Evolutionary conservation across 2,329 filamentous ascomycete genomes (phyloP), one percentile per base, ranked within the genome.

Genomic region (Penicillium sp.): DNA sequence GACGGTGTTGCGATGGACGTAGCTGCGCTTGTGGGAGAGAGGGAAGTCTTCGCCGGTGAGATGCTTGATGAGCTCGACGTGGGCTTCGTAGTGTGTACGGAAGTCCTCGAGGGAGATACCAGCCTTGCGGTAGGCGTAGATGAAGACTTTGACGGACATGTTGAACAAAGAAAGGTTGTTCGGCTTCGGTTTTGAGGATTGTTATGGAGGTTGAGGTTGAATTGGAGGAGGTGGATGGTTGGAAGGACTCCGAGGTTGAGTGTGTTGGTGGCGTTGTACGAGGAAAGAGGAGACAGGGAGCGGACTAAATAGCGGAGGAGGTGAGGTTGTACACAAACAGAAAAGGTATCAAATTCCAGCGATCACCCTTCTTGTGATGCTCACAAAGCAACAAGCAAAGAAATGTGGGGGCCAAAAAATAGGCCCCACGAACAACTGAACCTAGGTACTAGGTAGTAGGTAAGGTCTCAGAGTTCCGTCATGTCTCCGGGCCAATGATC

Each of bases 41-140:
- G 69, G 68, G 28, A 68, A 71, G 19, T 63, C 57, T 17, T 67
- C 61, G 10, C 62, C 62, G 12, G 67, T 15, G 4, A 72, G 42
- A 26, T 53, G 53, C 44, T 70, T 70, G 26, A 70, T 17, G n/a
- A 71, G 65, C 0, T 55, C 47, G 38, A 62, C 49, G 58, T 69
- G 67, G 5, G 63, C 63, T 44, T 73, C 70, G 44, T 70, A 73
- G 42, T 63, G 64, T 7, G 56, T 61, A 40, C 65, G 65, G 61
- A 72, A 72, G 10, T 66, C 59, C 37, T 65, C 55, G 19, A 63
- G 63, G 10, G 68, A 66, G 24, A 70, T 49, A 17, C 68, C 65
- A 10, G 61, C 66, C 37, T 70, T 71, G 60, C 70, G 57, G 56
- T 70, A 70, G 30, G 63, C 58, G 53, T 63, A 58, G 47, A 63